Base-by-base conservation (phyloP, 768 basidiomycete genomes). In the Auricularia sp. region DNA sequence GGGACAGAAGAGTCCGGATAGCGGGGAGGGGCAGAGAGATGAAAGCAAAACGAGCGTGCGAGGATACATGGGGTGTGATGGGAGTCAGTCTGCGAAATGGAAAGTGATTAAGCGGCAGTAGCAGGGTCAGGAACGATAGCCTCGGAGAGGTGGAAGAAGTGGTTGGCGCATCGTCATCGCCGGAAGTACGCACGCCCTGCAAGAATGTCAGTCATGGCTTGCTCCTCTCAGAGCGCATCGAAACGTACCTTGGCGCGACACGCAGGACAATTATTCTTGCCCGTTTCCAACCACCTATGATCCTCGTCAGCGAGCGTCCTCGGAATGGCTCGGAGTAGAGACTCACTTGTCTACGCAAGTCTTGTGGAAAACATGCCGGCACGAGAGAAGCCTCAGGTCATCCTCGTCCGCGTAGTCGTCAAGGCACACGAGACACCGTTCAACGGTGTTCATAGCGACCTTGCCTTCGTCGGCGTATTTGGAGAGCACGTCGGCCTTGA, bases 351-450 rank as follows among this genome's bases (percentile, higher is more conserved):
- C 94, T 5, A 97, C 92, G 69, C 94, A 97, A 24, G 73, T 77
- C 70, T 86, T 86, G 72, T 98, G 94, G 81, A 94, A 98, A n/a
- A 84, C 87, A 76, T 98, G 94, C 68, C 84, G 82, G 75, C 95
- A 97, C 4, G 77, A 76, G 77, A 98, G 81, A 39, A 97, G 76
- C 33, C 95, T 85, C 61, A 95, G 75, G 34, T 93, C 86, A 56
- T 93, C 90, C 54, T 90, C 87, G 1, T 78, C 72, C 37, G 82
- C 81, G 74, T 97, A 97, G 64, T 96, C 92, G 64, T 92, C 89
- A 62, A 96, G 78, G 72, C 94, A 98, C 44, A 97, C 88, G 66
- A 92, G 78, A 71, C 89, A 92, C 88, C 83, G 78, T 54, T 97
- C 94, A 6, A 81, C 77, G 66, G 92, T 94, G 70, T 88, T 95